Evolutionary conservation across 2,329 filamentous ascomycete species (phyloP).

Genomic region (Aspergillus sp.): DNA sequence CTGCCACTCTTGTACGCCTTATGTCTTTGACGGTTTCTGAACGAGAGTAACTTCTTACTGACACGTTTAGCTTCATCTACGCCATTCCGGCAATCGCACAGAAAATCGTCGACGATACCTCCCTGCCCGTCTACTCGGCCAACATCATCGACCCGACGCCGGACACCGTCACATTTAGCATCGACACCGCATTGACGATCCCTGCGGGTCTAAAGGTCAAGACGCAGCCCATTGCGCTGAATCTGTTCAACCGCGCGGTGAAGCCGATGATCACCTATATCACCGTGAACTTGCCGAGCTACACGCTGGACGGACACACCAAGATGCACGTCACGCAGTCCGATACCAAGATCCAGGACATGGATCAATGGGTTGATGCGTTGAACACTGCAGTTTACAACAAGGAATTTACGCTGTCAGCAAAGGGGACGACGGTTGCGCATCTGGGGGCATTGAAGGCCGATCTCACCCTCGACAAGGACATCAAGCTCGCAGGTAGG

Average conservation of each 20-base stretch:
- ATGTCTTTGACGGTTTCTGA: not conserved
- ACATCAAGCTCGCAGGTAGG: constrained; percentile 35
- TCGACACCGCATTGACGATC: constrained; percentile 19
- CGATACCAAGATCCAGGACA: constrained; percentile 36
- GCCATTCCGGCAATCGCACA: constrained; percentile 24
- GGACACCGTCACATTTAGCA: constrained; percentile 17
- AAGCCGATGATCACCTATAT: constrained; percentile 19
- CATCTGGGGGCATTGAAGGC: constrained; percentile 43
- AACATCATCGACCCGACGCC: constrained; percentile 20
- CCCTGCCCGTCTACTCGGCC: constrained; percentile 20
- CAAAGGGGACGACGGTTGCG: constrained; percentile 37
- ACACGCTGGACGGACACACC: constrained; percentile 27
- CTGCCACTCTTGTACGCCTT: constrained; percentile 22
- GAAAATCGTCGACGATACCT: constrained; percentile 20
- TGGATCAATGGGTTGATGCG: constrained; percentile 42
- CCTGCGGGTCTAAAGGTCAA: constrained; percentile 15
- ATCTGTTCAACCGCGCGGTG: constrained; percentile 43
- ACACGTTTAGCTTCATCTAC: constrained; percentile 20
- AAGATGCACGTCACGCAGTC: constrained; percentile 35
- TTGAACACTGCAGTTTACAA: constrained; percentile 43
- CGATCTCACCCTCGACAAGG: constrained; percentile 42
- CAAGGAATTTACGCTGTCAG: constrained; percentile 36
- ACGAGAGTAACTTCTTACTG: not conserved
- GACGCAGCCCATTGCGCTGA: constrained; percentile 37
- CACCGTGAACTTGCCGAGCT: constrained; percentile 11